phyloP scores from a whole-genome alignment of 768 basidiomycete species.

The Phaffia australis region DNA sequence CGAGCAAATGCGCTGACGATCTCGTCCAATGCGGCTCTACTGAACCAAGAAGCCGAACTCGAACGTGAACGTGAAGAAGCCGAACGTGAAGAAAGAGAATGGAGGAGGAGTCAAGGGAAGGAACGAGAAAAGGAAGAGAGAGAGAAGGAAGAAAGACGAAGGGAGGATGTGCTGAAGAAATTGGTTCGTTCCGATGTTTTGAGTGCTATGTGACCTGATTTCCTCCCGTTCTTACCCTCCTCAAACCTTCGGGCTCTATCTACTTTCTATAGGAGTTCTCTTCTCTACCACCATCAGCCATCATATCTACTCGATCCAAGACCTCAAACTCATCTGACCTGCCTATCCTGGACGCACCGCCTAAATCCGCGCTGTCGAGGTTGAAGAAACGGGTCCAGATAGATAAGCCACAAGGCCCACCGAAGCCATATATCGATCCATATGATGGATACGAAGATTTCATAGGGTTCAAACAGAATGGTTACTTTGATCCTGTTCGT shows the following conservation, averaged over 20 bases:
- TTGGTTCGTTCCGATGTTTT: conserved; percentile 48
- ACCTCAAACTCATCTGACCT: background rate
- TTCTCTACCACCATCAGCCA: conserved; percentile 8
- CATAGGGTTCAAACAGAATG: conserved; percentile 1
- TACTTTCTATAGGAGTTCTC: conserved; percentile 1
- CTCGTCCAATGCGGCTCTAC: conserved; percentile 61
- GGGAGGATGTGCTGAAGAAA: conserved; percentile 64
- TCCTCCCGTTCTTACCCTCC: conserved; percentile 8
- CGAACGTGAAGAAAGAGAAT: conserved; percentile 58
- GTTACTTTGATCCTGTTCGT: conserved; percentile 13
- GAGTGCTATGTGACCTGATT: conserved; percentile 12
- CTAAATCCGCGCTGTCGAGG: conserved; percentile 23
- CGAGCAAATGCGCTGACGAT: conserved; percentile 65
- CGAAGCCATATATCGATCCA: conserved; percentile 19
- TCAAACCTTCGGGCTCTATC: conserved; percentile 9
- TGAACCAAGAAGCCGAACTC: conserved; percentile 62
- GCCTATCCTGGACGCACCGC: background rate
- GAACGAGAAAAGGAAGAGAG: conserved; percentile 27
- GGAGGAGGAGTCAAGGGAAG: conserved; percentile 26
- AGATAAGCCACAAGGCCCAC: conserved; percentile 12
- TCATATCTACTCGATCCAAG: conserved; percentile 4
- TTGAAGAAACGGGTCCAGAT: conserved; percentile 26
- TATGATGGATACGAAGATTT: conserved; percentile 11
- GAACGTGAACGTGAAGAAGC: conserved; percentile 55
- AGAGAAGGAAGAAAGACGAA: conserved; percentile 50